These are phyloP conservation scores for Taphrina flavorubra DNA, from an alignment of 1,139 yeast species.

Conservation along the genomic window DNA sequence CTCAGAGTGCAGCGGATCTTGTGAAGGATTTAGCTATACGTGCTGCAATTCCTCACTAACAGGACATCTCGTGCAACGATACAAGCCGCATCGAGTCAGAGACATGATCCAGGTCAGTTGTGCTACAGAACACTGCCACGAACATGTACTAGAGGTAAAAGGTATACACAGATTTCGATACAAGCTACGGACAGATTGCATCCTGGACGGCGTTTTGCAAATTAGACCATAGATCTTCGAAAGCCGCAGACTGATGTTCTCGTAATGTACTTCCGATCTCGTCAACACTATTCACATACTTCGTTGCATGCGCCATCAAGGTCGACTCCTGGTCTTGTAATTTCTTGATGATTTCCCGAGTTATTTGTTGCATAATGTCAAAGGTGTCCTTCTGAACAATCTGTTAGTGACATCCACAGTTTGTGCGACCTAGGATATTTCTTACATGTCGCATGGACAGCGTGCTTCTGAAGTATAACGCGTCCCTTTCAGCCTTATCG, in stretches of 20 bases:
- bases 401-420: neutral
- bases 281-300: neutral
- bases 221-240: neutral
- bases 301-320: conserved; percentile 4
- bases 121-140: too few species aligned
- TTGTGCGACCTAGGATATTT: neutral
- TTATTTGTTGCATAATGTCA: conserved; percentile 5
- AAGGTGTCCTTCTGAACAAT: conserved; percentile 8
- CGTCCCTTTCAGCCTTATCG: neutral
- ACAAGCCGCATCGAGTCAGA: too few species aligned
- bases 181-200: conserved; percentile 1
- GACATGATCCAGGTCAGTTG: too few species aligned
- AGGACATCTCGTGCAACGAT: too few species aligned
- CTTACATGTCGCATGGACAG: conserved; percentile 1
- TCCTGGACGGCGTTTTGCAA: conserved; percentile 3
- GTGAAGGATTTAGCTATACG: too few species aligned
- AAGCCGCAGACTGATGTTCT: conserved; percentile 1
- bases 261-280: neutral
- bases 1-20: too few species aligned
- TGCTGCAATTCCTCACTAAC: too few species aligned
- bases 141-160: too few species aligned
- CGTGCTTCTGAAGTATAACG: neutral
- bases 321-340: conserved; percentile 3
- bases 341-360: conserved; percentile 1
- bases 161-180: neutral